A percentile compares a stretch with the other conserved stretches of the same genome.
Evolutionary conservation across 805 yeast species (phyloP).

Genomic region (Sugiyamaella floridensis): DNA sequence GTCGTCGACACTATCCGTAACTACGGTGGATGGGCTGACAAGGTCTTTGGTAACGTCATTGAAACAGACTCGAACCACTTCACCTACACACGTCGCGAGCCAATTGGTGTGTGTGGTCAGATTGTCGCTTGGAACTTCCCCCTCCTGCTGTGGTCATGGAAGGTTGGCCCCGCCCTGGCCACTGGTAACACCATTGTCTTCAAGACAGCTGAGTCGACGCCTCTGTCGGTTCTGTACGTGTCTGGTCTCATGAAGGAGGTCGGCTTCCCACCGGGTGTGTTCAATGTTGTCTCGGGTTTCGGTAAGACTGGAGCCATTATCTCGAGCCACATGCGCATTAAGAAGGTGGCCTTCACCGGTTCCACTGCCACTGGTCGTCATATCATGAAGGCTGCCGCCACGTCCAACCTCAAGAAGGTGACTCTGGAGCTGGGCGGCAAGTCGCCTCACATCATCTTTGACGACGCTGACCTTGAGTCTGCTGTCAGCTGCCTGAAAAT

Average conservation of each 20-base stretch:
- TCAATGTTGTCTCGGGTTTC: conserved; percentile 63
- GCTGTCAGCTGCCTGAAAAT: conserved; percentile 67
- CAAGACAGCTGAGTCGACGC: conserved; percentile 73
- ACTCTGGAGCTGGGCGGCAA: conserved; percentile 95
- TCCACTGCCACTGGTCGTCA: conserved; percentile 83
- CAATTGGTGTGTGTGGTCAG: conserved; percentile 60
- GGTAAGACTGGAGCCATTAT: conserved; percentile 67
- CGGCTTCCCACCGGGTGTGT: conserved; percentile 74
- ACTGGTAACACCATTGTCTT: conserved; percentile 70
- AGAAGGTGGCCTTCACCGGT: conserved; percentile 92
- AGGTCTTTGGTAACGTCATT: conserved; percentile 53
- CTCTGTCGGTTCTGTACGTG: conserved; percentile 57
- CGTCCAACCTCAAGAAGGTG: conserved; percentile 71
- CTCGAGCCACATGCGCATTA: conserved; percentile 56
- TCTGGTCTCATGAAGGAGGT: conserved; percentile 54
- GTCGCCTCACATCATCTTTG: conserved; percentile 83
- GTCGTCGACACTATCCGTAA: conserved; percentile 52
- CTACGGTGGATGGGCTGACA: conserved; percentile 73
- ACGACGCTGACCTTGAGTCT: conserved; percentile 72
- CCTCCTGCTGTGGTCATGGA: conserved; percentile 69
- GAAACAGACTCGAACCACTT: conserved; percentile 57
- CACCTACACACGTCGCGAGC: conserved; percentile 65
- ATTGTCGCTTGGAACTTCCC: conserved; percentile 75
- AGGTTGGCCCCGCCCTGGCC: conserved; percentile 76
- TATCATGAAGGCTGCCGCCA: conserved; percentile 71